Evolutionary conservation across 345 rosid genomes (phyloP).

Genomic region (Pistacia integerrima): DNA sequence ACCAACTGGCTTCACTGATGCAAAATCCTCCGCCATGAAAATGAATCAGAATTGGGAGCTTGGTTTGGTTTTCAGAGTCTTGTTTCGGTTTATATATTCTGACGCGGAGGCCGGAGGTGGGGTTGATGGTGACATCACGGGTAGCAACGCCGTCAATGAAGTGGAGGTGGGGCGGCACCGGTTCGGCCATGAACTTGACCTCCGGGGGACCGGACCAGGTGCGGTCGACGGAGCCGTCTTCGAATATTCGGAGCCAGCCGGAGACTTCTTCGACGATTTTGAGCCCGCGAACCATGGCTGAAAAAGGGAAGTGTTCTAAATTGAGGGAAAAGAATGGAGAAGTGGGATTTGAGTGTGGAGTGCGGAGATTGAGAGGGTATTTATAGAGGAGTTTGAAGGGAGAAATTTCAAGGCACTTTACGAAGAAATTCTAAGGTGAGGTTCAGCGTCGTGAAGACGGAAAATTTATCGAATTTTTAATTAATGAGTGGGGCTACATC

Average conservation of each 20-base stretch:
- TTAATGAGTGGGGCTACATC: no score
- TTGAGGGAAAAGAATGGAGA: no score
- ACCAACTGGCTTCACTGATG: slow-evolving; percentile 45
- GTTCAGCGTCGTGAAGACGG: no score
- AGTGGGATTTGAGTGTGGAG: no score
- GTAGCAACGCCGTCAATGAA: slow-evolving; percentile 55
- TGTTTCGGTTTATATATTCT: slow-evolving; percentile 53
- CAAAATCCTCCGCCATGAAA: slow-evolving; percentile 61
- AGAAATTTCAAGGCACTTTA: no score
- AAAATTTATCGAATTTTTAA: no score
- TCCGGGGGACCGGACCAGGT: slow-evolving; percentile 67
- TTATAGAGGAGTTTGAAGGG: no score
- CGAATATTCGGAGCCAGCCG: slow-evolving; percentile 60
- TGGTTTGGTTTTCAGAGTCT: neutral
- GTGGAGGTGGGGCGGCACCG: slow-evolving; percentile 48
- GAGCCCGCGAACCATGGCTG: slow-evolving; percentile 34
- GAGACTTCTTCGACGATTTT: slow-evolving; percentile 55
- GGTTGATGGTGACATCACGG: slow-evolving; percentile 41
- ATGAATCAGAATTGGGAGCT: slow-evolving; percentile 52
- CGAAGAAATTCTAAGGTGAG: no score
- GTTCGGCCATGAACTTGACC: slow-evolving; percentile 57
- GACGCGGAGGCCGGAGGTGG: slow-evolving; percentile 33
- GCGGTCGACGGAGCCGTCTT: slow-evolving; percentile 64
- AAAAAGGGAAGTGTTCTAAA: no score
- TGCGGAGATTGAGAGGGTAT: no score